Evolutionary conservation across 1,139 yeast genomes (phyloP), one percentile per base, ranked within the genome.

Genomic region (Debaryomyces fabryi): DNA sequence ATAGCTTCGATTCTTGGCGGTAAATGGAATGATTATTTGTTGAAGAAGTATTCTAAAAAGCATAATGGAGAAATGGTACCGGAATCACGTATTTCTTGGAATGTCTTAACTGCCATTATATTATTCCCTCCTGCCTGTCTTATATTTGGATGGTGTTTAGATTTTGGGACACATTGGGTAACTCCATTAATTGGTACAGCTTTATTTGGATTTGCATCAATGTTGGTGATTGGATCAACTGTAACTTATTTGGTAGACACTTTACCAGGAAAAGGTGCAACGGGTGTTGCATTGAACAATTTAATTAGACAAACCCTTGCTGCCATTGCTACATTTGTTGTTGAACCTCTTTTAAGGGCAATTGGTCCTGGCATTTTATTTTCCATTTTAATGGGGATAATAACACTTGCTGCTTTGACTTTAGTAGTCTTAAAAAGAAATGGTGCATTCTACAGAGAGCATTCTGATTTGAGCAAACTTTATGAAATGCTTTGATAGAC

Each of bases 181-280:
- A 76, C 84, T 4, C 96, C 85, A 6, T 77, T 85, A 54, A 72
- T 90, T 8, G 96, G 96, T 0, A 85, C 95, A 3, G 88, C 92
- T 1, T 53, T 88, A 5, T 88, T 86, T 64, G 97, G 97, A 0
- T 82, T 86, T 61, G 88, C 93, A 0, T 83, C 90, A 21, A 88
- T 89, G 96, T 80, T 89, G 67, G 83, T 88, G 6, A 88, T 88
- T 54, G 95, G 96, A 1, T 83, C 89, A 7, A 85, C 91, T 0
- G 82, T 86, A 4, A 88, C 96, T 0, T 90, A 88, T 62, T 69
- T 90, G 50, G 92, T 90, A 2, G 96, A 90, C 63, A 83, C 91
- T 0, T 73, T 90, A 45, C 96, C 96, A 0, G 96, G 96, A 0
- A 78, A 86, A 58, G 96, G 96, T 35, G 92, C 96, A 4, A 87